These are phyloP conservation scores for Diaporthe humulicola DNA, from an alignment of 2,329 filamentous ascomycete species.

Conservation along the genomic window DNA sequence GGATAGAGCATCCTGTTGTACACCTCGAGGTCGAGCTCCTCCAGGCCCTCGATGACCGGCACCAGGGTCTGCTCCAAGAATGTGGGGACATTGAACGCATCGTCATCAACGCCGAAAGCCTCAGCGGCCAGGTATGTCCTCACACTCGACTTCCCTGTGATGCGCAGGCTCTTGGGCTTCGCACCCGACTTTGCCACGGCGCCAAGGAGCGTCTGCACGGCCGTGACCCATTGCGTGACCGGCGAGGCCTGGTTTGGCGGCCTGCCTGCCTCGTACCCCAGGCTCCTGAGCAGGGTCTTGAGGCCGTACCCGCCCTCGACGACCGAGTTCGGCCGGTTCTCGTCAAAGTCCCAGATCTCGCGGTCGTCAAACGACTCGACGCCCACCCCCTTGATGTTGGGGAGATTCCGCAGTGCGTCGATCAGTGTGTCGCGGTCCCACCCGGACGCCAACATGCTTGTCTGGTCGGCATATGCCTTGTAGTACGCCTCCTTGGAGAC, in stretches of 20 bases:
- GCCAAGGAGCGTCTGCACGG: neutral
- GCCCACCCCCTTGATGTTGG: constrained; percentile 3
- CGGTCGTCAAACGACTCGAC: constrained; percentile 23
- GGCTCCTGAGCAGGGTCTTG: neutral
- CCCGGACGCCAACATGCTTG: constrained; percentile 12
- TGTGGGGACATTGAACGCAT: neutral
- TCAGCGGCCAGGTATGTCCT: neutral
- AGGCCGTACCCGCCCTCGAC: constrained; percentile 24
- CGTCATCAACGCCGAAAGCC: neutral
- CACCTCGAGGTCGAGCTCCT: constrained; percentile 14
- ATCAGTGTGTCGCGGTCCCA: constrained; percentile 27
- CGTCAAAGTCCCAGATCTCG: neutral
- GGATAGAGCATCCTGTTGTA: constrained; percentile 1
- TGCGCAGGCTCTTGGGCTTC: neutral
- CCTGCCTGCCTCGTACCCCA: neutral
- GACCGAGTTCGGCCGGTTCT: neutral
- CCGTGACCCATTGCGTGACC: neutral
- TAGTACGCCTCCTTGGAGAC: constrained; percentile 3
- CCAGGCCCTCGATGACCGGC: constrained; percentile 20
- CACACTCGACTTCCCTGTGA: neutral
- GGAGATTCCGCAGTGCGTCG: neutral
- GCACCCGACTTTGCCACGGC: constrained; percentile 5
- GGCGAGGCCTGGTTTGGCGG: neutral
- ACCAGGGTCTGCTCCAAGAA: constrained; percentile 6
- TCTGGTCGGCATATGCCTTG: constrained; percentile 22